Base-by-base conservation (phyloP, 73 alveolate species). In the Urostyla sp. region DNA sequence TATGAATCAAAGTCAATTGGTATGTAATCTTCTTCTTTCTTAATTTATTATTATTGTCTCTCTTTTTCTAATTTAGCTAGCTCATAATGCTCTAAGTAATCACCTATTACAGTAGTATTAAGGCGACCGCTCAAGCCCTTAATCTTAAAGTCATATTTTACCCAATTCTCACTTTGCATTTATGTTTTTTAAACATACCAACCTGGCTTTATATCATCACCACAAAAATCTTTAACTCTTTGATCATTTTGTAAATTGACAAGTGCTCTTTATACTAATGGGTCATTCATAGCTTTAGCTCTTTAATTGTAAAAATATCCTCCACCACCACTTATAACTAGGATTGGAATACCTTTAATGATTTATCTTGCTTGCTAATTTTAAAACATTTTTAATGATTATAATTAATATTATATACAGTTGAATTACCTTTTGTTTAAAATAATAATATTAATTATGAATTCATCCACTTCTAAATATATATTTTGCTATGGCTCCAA, bases 1-100 rank as follows among this genome's bases (percentile, higher is more conserved):
- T 83, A 83, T 20, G 84, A 80, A 36, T 83, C 91, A 20, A 83
- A 73, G 44, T 83, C 91, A 0, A 83, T 66, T 0, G 91, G 91
- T 32, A 79, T 53, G 21, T 83, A 54, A 57, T 72, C 81, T 18
- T 67, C 85, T 7, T 32, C 75, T 50, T 49, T 67, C 35, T 40
- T 32, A 6, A 31, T 11, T 26, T 31, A 52, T 75, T 78, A 72
- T 54, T 83, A 53, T 51, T 18, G 40, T 35, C 91, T 83, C 50
- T 55, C 84, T 73, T 26, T 28, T 72, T 54, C 84, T 15, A 72
- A 45, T 11, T 34, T 48, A 20, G 44, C 7, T 31, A 72, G 85
- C 35, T 72, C 87, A 37, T 27, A 10, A 56, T 83, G 91, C 30
- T 57, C 27, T 15, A 78, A 66, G 61, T 30, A 46, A 44, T 83